A percentile compares a stretch with the other conserved stretches of the same genome.
Conservation (phyloP, 108 stramenopile species). For the Thalassiosira profunda region DNA sequence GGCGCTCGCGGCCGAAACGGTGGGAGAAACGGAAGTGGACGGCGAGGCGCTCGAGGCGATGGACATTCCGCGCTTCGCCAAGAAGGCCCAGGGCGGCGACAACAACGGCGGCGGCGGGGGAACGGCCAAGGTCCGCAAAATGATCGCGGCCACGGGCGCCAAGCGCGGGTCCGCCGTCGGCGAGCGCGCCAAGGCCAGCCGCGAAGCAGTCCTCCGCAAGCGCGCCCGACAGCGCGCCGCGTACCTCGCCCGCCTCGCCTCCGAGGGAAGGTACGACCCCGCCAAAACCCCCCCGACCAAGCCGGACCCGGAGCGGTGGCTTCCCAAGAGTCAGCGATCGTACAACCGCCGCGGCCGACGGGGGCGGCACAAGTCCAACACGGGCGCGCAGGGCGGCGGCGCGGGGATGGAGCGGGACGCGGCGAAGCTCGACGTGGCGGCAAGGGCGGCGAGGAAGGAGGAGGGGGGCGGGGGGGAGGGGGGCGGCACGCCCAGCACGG, state of each 20-base stretch:
- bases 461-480: conserved; percentile 5
- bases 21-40: conserved; percentile 44
- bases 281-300: conserved; percentile 71
- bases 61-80: conserved; percentile 67
- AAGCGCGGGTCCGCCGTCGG: conserved; percentile 24
- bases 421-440: conserved; percentile 91
- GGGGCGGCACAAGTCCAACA: conserved; percentile 53
- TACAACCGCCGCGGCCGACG: conserved; percentile 78
- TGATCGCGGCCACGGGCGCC: conserved; percentile 39
- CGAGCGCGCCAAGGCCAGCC: conserved; percentile 48
- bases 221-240: conserved; percentile 67
- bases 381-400: conserved; percentile 88
- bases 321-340: conserved; percentile 92
- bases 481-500: conserved; percentile 65
- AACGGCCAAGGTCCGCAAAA: conserved; percentile 31
- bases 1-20: conserved; percentile 22
- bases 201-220: conserved; percentile 68
- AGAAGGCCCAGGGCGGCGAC: conserved; percentile 23
- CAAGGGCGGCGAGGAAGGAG: conserved; percentile 75
- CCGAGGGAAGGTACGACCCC: conserved; percentile 78
- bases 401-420: conserved; percentile 89
- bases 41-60: conserved; percentile 67
- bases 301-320: conserved; percentile 98
- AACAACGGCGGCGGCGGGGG: no score
- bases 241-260: conserved; percentile 65